Evolutionary conservation across 306 rosid genomes (phyloP).

Genomic region (Delonix regia): DNA sequence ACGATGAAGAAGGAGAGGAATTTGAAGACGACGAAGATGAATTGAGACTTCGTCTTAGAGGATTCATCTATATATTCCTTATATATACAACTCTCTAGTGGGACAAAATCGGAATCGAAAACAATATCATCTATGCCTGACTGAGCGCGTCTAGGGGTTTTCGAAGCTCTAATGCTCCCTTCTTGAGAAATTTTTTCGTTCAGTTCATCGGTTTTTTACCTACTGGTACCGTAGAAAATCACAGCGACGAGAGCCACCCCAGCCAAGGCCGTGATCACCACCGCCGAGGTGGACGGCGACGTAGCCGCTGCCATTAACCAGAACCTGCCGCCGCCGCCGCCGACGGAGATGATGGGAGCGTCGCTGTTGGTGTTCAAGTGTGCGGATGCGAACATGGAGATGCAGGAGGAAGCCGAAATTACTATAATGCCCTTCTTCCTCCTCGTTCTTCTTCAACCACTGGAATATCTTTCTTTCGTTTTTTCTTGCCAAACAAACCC

Average conservation of each 20-base stretch:
- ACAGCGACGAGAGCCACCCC: slow-evolving; percentile 52
- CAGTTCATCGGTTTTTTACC: slow-evolving; percentile 59
- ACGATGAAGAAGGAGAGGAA: slow-evolving; percentile 75
- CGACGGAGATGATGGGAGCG: slow-evolving; percentile 9
- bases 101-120: slow-evolving; percentile 37
- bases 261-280: slow-evolving; percentile 21
- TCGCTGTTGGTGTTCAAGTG: slow-evolving; percentile 14
- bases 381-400: slow-evolving; percentile 12
- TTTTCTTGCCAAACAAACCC: neutral
- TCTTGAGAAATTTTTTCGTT: neutral
- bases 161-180: slow-evolving; percentile 30
- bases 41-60: slow-evolving; percentile 89
- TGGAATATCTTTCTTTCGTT: neutral
- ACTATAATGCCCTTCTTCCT: slow-evolving; percentile 32
- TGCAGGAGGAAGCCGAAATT: neutral
- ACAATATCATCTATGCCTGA: slow-evolving; percentile 39
- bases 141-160: slow-evolving; percentile 40
- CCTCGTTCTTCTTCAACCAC: neutral
- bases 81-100: slow-evolving; percentile 30
- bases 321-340: neutral
- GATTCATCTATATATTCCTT: slow-evolving; percentile 75
- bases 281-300: slow-evolving; percentile 9
- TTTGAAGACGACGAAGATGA: slow-evolving; percentile 82
- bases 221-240: slow-evolving; percentile 77
- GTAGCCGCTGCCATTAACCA: slow-evolving; percentile 8